These are phyloP conservation scores for Penicillium sp. DNA, from an alignment of 2,329 filamentous ascomycete species.

Conservation along the genomic window DNA sequence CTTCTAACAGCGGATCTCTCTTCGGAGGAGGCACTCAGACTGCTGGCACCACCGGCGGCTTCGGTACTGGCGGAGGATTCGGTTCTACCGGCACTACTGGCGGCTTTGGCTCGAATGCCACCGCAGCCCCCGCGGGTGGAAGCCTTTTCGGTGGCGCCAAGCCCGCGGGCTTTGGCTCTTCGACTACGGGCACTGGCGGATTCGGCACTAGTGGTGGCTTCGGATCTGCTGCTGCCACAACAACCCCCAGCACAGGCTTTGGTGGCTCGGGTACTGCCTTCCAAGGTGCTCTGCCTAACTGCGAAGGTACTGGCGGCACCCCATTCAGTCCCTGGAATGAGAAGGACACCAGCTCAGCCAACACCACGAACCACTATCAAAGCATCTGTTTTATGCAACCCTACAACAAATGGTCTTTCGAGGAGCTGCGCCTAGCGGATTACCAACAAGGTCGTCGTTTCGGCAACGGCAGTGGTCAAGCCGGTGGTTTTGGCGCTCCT, in stretches of 20 bases:
- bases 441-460: slow-evolving; percentile 82
- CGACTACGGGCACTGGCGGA: slow-evolving; percentile 15
- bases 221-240: slow-evolving; percentile 16
- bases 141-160: slow-evolving; percentile 41
- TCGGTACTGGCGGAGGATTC: slow-evolving; percentile 29
- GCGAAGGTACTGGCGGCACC: slow-evolving; percentile 46
- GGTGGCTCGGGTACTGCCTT: slow-evolving; percentile 44
- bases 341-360: slow-evolving; percentile 41
- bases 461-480: slow-evolving; percentile 76
- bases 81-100: slow-evolving; percentile 22
- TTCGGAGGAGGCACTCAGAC: slow-evolving; percentile 32
- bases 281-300: slow-evolving; percentile 38
- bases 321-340: slow-evolving; percentile 47
- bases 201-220: slow-evolving; percentile 33
- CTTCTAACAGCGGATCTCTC: slow-evolving; percentile 29
- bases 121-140: slow-evolving; percentile 25
- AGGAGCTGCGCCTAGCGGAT: slow-evolving; percentile 75
- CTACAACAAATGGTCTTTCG: slow-evolving; percentile 82
- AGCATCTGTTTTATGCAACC: slow-evolving; percentile 49
- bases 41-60: slow-evolving; percentile 29
- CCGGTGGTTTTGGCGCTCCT: slow-evolving; percentile 74
- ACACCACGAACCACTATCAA: slow-evolving; percentile 46
- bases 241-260: slow-evolving; percentile 28
- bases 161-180: slow-evolving; percentile 20
- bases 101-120: slow-evolving; percentile 27